phyloP scores from a whole-genome alignment of 148 eudicot species.

The Rhododendron henanense region DNA sequence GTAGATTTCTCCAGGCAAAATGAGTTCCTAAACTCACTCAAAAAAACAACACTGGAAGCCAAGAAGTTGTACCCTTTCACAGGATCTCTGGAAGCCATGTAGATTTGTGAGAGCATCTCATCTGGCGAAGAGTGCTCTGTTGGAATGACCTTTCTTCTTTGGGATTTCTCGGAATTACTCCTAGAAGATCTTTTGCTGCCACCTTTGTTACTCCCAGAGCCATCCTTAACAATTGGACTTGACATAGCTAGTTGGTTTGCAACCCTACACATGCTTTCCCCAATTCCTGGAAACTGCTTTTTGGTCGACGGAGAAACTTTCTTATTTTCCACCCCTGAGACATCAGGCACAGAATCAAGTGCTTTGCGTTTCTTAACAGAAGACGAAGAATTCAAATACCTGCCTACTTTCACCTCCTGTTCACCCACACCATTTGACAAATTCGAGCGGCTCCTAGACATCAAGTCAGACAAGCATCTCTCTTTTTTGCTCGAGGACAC shows the following conservation, averaged over 20 bases:
- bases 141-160: slow-evolving; percentile 20
- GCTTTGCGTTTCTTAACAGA: slow-evolving; percentile 27
- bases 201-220: background rate
- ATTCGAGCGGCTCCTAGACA: slow-evolving; percentile 14
- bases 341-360: slow-evolving; percentile 17
- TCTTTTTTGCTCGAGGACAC: slow-evolving; percentile 24
- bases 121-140: slow-evolving; percentile 28
- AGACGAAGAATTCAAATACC: slow-evolving; percentile 14
- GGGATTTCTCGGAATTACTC: slow-evolving; percentile 20
- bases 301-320: slow-evolving; percentile 12
- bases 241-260: slow-evolving; percentile 33
- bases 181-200: background rate
- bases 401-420: slow-evolving; percentile 13
- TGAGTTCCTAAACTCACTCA: slow-evolving; percentile 50
- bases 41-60: slow-evolving; percentile 31
- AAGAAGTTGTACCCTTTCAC: slow-evolving; percentile 25
- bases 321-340: slow-evolving; percentile 18
- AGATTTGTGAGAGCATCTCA: slow-evolving; percentile 49
- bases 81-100: slow-evolving; percentile 44
- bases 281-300: slow-evolving; percentile 32
- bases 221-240: slow-evolving; percentile 22
- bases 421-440: slow-evolving; percentile 19
- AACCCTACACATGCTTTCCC: slow-evolving; percentile 45
- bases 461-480: slow-evolving; percentile 30
- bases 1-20: slow-evolving; percentile 32